Conservation (phyloP, 495 filamentous ascomycete species). For the Penicillium bovifimosum region DNA sequence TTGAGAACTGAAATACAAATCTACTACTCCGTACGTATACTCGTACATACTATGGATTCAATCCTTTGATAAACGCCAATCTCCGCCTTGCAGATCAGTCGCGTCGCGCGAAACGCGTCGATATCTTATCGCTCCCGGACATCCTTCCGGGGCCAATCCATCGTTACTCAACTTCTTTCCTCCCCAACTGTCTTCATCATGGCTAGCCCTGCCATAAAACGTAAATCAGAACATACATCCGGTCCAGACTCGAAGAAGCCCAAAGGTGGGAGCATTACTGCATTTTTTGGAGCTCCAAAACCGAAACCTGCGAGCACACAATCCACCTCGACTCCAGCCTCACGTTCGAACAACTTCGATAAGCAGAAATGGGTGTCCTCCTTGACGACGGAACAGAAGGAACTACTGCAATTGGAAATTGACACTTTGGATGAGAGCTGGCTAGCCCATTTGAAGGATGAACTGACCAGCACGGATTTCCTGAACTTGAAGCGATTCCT, state of each 20-base stretch:
- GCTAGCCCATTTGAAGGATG: conserved; percentile 80
- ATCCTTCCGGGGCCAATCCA: not conserved
- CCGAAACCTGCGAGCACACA: conserved; percentile 30
- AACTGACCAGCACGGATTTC: conserved; percentile 70
- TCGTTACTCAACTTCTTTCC: not conserved
- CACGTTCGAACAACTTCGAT: conserved; percentile 61
- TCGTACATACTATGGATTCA: too few species aligned
- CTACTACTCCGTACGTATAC: too few species aligned
- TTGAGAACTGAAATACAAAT: too few species aligned
- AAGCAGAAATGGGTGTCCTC: conserved; percentile 80
- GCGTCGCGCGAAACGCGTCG: conserved; percentile 17
- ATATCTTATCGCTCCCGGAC: conserved; percentile 4
- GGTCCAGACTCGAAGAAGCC: conserved; percentile 51
- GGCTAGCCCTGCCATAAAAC: conserved; percentile 30
- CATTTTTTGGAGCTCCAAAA: conserved; percentile 59
- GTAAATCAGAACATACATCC: conserved; percentile 31
- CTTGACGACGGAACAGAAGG: conserved; percentile 74
- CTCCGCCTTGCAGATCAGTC: conserved; percentile 2
- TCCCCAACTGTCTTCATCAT: conserved; percentile 18
- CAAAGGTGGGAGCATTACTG: conserved; percentile 60
- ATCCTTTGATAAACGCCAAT: not conserved
- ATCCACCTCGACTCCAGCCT: conserved; percentile 6
- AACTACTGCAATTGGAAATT: conserved; percentile 81
- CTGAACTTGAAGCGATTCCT: conserved; percentile 84
- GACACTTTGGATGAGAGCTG: conserved; percentile 86